These are phyloP conservation scores for Aureobasidium pullulans DNA, from an alignment of 2,329 filamentous ascomycete species.

Conservation along the genomic window DNA sequence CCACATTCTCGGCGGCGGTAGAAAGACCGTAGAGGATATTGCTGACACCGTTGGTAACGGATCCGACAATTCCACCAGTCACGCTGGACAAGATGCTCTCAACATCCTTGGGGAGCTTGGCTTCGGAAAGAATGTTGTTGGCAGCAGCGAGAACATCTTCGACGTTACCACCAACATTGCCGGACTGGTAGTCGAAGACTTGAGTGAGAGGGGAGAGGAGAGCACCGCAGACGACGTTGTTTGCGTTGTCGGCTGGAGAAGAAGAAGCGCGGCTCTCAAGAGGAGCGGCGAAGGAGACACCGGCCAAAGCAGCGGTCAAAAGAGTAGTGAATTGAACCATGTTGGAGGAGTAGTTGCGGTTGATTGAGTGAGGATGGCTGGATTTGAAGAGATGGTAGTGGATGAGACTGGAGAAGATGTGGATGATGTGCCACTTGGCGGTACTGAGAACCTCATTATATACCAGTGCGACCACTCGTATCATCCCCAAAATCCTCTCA, in stretches of 20 bases:
- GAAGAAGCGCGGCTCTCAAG: not conserved
- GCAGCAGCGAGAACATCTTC: not conserved
- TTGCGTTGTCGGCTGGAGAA: not conserved
- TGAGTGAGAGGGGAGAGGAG: constrained; percentile 1
- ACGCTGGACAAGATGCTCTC: not conserved
- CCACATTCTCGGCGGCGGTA: not conserved
- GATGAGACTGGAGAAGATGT: too few relatives aligned
- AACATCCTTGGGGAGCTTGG: not conserved
- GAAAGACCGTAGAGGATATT: constrained; percentile 1
- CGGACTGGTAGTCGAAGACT: constrained; percentile 10
- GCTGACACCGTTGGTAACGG: not conserved
- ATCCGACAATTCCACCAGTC: not conserved
- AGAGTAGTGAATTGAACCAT: not conserved
- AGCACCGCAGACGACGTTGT: not conserved
- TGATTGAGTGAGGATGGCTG: too few relatives aligned
- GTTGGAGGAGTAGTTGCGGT: not conserved
- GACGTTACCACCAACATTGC: not conserved
- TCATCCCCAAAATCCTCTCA: too few relatives aligned
- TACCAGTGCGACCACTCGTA: too few relatives aligned
- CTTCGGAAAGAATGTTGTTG: not conserved
- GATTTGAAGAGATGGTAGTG: too few relatives aligned
- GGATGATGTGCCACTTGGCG: too few relatives aligned
- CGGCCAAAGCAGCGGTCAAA: not conserved
- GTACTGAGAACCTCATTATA: too few relatives aligned
- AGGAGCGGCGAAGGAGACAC: not conserved